Base-by-base conservation (phyloP, 2,329 filamentous ascomycete genomes). In the Xylaria sp. region DNA sequence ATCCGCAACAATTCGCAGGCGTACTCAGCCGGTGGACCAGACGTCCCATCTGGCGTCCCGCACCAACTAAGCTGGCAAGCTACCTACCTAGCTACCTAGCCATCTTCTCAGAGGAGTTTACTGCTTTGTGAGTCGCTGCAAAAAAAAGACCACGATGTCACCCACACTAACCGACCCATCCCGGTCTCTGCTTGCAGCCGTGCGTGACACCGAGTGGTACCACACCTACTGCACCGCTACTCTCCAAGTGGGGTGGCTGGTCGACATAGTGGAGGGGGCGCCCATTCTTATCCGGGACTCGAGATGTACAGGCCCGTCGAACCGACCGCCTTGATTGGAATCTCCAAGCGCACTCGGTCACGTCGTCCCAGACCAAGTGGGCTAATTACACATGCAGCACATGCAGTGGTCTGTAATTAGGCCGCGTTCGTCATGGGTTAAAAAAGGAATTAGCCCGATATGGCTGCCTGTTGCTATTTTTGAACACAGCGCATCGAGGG, bases 281-380 rank as follows among this genome's bases (percentile, higher is more conserved):
- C 68, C 69, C 71, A 74, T 67, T 71, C 64, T 71, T 62, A 75
- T 73, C 71, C 75, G 72, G 23, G 74, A 74, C 73, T 75, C 69
- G 72, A 74, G 66, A 66, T 72, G 65, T 67, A 31, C 54, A 68
- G 71, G 66, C 71, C 75, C 76, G 74, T 74, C 66, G 67, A 75
- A 73, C 70, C 73, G 72, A 73, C 76, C 76, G 73, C 73, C 74
- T 77, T 80, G 77, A 84, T 85, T 84, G 83, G 83, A 73, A 76
- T 76, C 76, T 81, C 76, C 83, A 84, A 85, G 83, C 83, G 83
- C 83, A 85, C 69, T 73, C 70, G 66, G 73, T 74, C 74, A 76
- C 75, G 69, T 74, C 74, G 33, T 49, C 72, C 60, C 69, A 74
- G 73, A 61, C 74, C 63, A 71, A 73, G 69, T 65, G 76, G 76